phyloP scores from a whole-genome alignment of 129 eudicot species.

The Solidago caesia region DNA sequence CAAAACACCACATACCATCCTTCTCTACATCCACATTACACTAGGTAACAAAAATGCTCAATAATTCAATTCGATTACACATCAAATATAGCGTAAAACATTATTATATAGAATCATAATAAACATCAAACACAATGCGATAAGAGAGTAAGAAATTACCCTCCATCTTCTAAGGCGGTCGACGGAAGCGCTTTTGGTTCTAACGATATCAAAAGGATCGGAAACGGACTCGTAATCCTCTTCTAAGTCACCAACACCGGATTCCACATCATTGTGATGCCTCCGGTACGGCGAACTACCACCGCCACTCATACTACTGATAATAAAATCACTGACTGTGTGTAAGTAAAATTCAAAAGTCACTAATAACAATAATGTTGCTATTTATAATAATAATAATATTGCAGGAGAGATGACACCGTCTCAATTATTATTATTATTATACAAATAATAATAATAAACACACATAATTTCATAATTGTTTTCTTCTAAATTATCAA shows the following conservation, averaged over 20 bases:
- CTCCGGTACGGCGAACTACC: slow-evolving; percentile 61
- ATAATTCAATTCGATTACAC: too few species aligned
- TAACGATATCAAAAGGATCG: slow-evolving; percentile 63
- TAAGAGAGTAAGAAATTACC: slow-evolving; percentile 34
- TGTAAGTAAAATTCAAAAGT: too few species aligned
- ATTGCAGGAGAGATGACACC: slow-evolving; percentile 89
- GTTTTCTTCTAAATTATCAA: too few species aligned
- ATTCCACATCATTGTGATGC: slow-evolving; percentile 50
- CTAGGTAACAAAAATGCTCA: background rate
- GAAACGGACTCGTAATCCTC: slow-evolving; percentile 41
- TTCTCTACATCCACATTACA: background rate
- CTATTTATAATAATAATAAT: background rate
- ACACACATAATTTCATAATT: background rate
- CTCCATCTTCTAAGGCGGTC: slow-evolving; percentile 86
- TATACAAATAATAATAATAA: slow-evolving; percentile 6
- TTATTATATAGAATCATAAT: background rate
- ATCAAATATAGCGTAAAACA: background rate
- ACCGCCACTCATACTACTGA: slow-evolving; percentile 29
- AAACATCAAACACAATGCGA: background rate
- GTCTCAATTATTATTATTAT: slow-evolving; percentile 14
- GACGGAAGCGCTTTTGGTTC: slow-evolving; percentile 82
- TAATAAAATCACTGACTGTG: too few species aligned
- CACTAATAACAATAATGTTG: background rate
- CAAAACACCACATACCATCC: background rate
- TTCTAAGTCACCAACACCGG: slow-evolving; percentile 18